Evolutionary conservation across 1,139 yeast genomes (phyloP).

Genomic region (Pichia norvegensis): DNA sequence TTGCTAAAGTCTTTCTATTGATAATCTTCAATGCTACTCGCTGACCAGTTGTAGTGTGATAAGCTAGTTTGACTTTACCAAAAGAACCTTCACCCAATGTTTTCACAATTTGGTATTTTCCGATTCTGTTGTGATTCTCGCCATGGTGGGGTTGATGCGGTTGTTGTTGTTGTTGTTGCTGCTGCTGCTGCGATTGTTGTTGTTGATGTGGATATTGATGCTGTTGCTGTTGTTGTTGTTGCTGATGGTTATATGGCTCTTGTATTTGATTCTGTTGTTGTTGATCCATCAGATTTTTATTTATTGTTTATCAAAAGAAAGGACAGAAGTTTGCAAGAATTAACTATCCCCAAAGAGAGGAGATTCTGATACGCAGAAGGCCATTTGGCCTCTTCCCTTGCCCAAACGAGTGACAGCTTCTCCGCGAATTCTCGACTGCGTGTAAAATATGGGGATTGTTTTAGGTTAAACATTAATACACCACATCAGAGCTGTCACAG

Average conservation of each 20-base stretch:
- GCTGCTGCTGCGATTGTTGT: neutral
- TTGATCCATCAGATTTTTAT: conserved; percentile 5
- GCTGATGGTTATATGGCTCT: neutral
- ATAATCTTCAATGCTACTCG: conserved; percentile 91
- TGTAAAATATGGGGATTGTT: too few relatives aligned
- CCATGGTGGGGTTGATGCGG: conserved; percentile 1
- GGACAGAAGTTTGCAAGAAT: neutral
- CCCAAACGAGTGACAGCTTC: too few relatives aligned
- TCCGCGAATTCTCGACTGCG: too few relatives aligned
- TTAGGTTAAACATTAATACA: too few relatives aligned
- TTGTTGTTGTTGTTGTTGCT: conserved; percentile 6
- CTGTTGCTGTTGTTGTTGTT: conserved; percentile 17
- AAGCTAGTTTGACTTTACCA: conserved; percentile 94
- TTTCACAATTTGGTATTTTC: conserved; percentile 88
- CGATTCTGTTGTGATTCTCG: conserved; percentile 42
- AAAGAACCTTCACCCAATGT: conserved; percentile 97
- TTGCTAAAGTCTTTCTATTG: conserved; percentile 87
- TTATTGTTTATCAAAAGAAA: neutral
- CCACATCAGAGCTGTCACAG: too few relatives aligned
- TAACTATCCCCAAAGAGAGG: neutral
- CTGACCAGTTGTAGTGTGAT: conserved; percentile 87
- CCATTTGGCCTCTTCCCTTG: too few relatives aligned
- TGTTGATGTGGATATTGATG: conserved; percentile 5
- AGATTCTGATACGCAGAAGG: too few relatives aligned
- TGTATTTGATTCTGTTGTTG: conserved; percentile 13